Conservation (phyloP, 495 filamentous ascomycete species). For the Xeromyces bisporus region DNA sequence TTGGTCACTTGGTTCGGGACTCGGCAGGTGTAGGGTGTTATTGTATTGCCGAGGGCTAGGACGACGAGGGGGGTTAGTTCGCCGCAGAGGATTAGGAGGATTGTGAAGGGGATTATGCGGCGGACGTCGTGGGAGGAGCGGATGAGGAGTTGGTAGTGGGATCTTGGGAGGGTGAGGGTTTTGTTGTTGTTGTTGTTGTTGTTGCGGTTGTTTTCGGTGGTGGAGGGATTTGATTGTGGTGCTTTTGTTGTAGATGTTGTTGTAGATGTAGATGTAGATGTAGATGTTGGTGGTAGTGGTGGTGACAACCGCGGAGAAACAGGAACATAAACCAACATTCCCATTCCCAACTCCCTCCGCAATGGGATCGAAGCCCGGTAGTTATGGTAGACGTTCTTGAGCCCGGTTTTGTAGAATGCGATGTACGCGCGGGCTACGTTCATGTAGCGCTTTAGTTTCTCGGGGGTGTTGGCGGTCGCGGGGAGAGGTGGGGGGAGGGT, state of each 20-base stretch:
- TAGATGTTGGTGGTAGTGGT: conserved; percentile 4
- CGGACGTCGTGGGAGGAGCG: conserved; percentile 49
- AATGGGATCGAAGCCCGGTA: conserved; percentile 25
- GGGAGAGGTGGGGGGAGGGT: conserved; percentile 10
- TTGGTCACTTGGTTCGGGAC: conserved; percentile 54
- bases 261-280: conserved; percentile 1
- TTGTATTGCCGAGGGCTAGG: conserved; percentile 41
- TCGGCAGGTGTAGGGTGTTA: conserved; percentile 66
- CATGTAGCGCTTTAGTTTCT: conserved; percentile 23
- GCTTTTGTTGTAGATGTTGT: not conserved
- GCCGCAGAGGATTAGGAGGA: conserved; percentile 60
- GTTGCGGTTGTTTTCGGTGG: conserved; percentile 12
- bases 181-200: conserved; percentile 9
- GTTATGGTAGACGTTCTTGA: conserved; percentile 49
- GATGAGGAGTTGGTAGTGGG: conserved; percentile 48
- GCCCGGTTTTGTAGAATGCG: conserved; percentile 74
- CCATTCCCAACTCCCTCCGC: conserved; percentile 15
- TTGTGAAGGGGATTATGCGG: conserved; percentile 56
- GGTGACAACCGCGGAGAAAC: conserved; percentile 19
- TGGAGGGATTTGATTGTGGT: not conserved
- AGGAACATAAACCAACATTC: conserved; percentile 16
- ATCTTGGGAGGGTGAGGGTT: conserved; percentile 26
- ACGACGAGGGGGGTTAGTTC: conserved; percentile 72
- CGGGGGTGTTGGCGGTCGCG: conserved; percentile 7
- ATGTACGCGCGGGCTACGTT: conserved; percentile 30